Percentiles rank a stretch among this genome's conserved stretches.
Evolutionary conservation across 495 filamentous ascomycete species (phyloP).

Genomic region (Podospora pseudopauciseta): DNA sequence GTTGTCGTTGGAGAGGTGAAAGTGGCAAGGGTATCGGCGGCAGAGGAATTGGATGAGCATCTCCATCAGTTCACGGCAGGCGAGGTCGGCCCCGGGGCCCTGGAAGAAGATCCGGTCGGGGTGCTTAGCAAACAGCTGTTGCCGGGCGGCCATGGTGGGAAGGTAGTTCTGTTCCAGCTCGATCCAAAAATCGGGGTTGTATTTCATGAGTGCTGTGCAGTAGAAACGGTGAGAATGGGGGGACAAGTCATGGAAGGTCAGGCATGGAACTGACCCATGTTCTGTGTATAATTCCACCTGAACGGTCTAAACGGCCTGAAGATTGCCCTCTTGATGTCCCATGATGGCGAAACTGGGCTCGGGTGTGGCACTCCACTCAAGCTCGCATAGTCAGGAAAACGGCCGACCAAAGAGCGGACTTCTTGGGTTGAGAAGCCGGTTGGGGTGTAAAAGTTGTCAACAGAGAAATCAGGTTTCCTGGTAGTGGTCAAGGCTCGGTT

Average conservation of each 20-base stretch:
- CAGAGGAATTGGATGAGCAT: constrained; percentile 77
- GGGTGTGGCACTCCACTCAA: constrained; percentile 79
- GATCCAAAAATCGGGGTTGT: constrained; percentile 88
- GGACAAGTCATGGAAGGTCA: background rate
- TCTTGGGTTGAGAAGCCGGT: constrained; percentile 61
- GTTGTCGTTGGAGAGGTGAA: constrained; percentile 58
- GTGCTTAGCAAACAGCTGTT: constrained; percentile 61
- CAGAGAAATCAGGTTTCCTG: constrained; percentile 10
- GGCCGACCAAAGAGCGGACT: constrained; percentile 62
- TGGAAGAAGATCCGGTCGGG: constrained; percentile 61
- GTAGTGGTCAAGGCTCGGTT: constrained; percentile 18
- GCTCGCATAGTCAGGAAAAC: constrained; percentile 78
- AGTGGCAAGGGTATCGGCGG: constrained; percentile 76
- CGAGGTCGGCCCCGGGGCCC: constrained; percentile 68
- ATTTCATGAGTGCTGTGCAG: constrained; percentile 64
- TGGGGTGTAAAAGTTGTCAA: constrained; percentile 23
- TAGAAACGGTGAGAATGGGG: background rate
- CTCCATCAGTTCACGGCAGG: constrained; percentile 88
- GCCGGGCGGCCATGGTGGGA: constrained; percentile 65
- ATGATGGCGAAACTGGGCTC: constrained; percentile 54
- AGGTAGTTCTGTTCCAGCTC: constrained; percentile 79
- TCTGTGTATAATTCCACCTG: constrained; percentile 86
- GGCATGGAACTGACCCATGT: constrained; percentile 67
- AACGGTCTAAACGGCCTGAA: constrained; percentile 78
- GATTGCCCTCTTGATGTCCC: constrained; percentile 60